These are phyloP conservation scores for Dactylellina sp. DNA, from an alignment of 2,329 filamentous ascomycete species.

Conservation along the genomic window DNA sequence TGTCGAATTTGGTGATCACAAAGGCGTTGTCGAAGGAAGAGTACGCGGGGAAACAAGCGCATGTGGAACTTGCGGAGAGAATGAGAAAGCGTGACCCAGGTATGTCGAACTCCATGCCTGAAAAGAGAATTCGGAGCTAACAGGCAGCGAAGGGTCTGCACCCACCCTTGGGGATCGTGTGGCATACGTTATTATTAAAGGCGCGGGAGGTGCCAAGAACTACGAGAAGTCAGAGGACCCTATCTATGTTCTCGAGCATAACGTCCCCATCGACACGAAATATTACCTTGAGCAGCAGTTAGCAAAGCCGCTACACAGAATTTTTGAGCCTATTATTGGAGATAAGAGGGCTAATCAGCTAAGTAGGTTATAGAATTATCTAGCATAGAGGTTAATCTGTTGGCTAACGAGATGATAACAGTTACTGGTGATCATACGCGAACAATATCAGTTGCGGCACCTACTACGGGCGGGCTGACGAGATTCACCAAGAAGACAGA, in stretches of 20 bases:
- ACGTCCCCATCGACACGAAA: constrained; percentile 95
- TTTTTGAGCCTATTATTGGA: constrained; percentile 97
- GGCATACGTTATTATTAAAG: constrained; percentile 97
- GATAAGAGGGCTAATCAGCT: constrained; percentile 89
- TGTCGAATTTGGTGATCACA: constrained; percentile 99
- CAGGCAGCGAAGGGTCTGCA: constrained; percentile 73
- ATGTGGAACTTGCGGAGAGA: constrained; percentile 91
- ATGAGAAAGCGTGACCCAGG: constrained; percentile 96
- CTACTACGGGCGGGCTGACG: constrained; percentile 93
- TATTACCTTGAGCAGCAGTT: constrained; percentile 99
- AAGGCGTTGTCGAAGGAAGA: constrained; percentile 92
- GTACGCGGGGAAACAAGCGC: constrained; percentile 92
- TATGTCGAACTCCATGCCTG: neutral
- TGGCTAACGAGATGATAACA: constrained; percentile 20
- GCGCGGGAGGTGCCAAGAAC: constrained; percentile 87
- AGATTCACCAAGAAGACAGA: constrained; percentile 98
- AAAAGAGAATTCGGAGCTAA: neutral
- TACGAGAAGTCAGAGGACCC: constrained; percentile 98
- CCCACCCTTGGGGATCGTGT: constrained; percentile 94
- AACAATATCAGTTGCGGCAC: constrained; percentile 91
- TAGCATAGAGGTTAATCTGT: neutral
- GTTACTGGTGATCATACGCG: constrained; percentile 93
- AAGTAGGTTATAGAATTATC: constrained; percentile 60
- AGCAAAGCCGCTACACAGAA: constrained; percentile 90
- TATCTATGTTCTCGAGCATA: constrained; percentile 96